Percentiles rank a stretch among this genome's conserved stretches.
Conservation (phyloP, 768 basidiomycete species). For the Mrakia gelida region DNA sequence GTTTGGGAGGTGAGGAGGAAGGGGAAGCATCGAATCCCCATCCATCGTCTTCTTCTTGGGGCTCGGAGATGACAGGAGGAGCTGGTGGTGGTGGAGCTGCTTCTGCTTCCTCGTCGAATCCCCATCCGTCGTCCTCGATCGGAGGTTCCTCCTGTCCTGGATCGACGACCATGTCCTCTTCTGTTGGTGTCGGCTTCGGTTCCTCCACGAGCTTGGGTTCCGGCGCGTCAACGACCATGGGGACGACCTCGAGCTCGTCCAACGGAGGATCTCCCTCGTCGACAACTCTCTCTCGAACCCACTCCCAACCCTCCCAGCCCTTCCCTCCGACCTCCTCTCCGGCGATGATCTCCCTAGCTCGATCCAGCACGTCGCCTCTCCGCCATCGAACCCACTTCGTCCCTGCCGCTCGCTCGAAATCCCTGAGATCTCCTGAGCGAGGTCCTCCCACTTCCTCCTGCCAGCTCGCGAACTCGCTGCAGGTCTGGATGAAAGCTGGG, state of each 20-base stretch:
- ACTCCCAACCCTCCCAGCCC: constrained; percentile 18
- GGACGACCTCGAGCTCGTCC: neutral
- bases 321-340: neutral
- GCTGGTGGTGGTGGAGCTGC: constrained; percentile 32
- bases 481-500: constrained; percentile 5
- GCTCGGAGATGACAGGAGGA: neutral
- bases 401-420: constrained; percentile 6
- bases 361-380: constrained; percentile 18
- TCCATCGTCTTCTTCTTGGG: constrained; percentile 19
- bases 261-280: constrained; percentile 1
- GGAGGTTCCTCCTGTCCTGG: neutral
- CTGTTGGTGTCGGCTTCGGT: neutral
- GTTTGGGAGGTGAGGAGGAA: neutral
- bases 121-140: constrained; percentile 46
- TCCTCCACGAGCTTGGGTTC: neutral
- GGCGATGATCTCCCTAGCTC: constrained; percentile 9
- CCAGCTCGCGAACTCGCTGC: constrained; percentile 8
- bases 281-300: constrained; percentile 11
- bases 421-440: neutral
- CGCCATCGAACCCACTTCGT: constrained; percentile 12
- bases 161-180: neutral
- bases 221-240: neutral
- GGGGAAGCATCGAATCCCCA: constrained; percentile 21
- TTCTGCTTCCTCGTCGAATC: constrained; percentile 46
- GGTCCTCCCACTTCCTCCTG: neutral